A percentile compares a stretch with the other conserved stretches of the same genome.
Evolutionary conservation across 129 eudicot species (phyloP).

Genomic region (Artemisia tridentata): DNA sequence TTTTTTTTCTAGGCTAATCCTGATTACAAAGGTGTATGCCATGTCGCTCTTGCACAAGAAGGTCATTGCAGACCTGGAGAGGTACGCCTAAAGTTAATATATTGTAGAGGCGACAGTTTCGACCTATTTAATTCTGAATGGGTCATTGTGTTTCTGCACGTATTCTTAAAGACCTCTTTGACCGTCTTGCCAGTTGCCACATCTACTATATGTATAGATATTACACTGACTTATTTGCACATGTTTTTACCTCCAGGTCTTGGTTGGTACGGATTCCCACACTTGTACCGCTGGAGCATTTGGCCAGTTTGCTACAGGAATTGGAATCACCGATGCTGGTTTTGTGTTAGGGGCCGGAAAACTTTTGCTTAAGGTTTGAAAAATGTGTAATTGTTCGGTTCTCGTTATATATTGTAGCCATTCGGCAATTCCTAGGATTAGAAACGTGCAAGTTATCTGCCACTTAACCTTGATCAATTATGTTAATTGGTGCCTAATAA

Average conservation of each 20-base stretch:
- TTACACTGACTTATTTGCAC: neutral
- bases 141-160: neutral
- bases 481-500: neutral
- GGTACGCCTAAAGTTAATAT: conserved; percentile 33
- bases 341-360: conserved; percentile 94
- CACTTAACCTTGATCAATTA: no score
- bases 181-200: neutral
- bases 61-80: conserved; percentile 99
- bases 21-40: conserved; percentile 98
- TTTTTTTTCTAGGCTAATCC: conserved; percentile 76
- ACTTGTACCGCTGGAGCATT: conserved; percentile 99
- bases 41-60: conserved; percentile 99
- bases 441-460: no score
- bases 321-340: conserved; percentile 95
- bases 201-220: neutral
- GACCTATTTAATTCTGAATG: neutral
- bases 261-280: conserved; percentile 96
- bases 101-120: neutral
- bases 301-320: conserved; percentile 96
- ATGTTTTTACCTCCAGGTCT: conserved; percentile 44
- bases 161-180: neutral
- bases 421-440: no score
- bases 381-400: neutral
- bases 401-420: no score
- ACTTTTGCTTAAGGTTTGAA: conserved; percentile 85